phyloP scores from a whole-genome alignment of 176 grass and related monocot genomes.

The Elaeis guineensis region DNA sequence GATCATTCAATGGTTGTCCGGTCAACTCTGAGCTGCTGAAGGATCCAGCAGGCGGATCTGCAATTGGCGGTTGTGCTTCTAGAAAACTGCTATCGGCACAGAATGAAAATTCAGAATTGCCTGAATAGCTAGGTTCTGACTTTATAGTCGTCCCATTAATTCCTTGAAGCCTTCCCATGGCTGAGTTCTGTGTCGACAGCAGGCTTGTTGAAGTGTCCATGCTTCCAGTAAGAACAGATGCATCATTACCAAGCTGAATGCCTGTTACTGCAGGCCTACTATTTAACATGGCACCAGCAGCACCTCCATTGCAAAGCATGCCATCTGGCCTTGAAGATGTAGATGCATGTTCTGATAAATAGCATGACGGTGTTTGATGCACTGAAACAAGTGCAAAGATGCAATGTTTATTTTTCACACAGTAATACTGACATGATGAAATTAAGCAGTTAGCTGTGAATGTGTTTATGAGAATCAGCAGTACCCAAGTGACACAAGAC shows the following conservation, averaged over 20 bases:
- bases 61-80: conserved; percentile 61
- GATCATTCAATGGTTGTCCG: conserved; percentile 48
- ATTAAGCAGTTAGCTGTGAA: no score
- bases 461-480: no score
- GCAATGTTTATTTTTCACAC: no score
- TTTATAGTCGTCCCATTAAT: conserved; percentile 65
- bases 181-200: conserved; percentile 44
- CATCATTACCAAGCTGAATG: conserved; percentile 54
- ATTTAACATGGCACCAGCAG: conserved; percentile 50
- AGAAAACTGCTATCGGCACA: conserved; percentile 53
- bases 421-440: conserved; percentile 1
- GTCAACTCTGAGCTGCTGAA: conserved; percentile 83
- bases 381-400: conserved; percentile 31
- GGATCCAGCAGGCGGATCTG: conserved; percentile 78
- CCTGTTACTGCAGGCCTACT: conserved; percentile 35
- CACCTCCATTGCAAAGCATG: conserved; percentile 63
- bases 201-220: conserved; percentile 54
- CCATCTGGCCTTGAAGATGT: conserved; percentile 47
- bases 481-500: no score
- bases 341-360: conserved; percentile 38
- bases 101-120: conserved; percentile 69
- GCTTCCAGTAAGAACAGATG: conserved; percentile 33
- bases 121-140: conserved; percentile 57
- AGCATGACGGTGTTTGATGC: conserved; percentile 50
- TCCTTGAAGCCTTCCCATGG: conserved; percentile 44